Conservation (phyloP, 2,329 filamentous ascomycete species). For the Fusarium continuum region DNA sequence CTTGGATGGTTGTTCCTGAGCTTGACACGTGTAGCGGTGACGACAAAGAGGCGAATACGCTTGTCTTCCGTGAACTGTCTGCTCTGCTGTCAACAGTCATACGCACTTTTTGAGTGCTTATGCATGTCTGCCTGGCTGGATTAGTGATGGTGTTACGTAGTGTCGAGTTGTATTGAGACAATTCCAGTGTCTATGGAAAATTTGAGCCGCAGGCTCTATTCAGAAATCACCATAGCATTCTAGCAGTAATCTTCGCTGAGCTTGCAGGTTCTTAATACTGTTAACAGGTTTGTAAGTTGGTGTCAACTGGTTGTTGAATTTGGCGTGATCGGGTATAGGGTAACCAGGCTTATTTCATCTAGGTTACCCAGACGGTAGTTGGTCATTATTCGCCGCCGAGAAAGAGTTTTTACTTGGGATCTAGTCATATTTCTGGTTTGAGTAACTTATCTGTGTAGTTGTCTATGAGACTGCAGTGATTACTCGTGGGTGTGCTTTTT, state of each 20-base stretch:
- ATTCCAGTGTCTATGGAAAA: background rate
- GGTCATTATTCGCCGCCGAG: no score
- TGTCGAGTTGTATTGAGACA: background rate
- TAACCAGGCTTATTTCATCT: no score
- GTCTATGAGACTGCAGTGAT: no score
- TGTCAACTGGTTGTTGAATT: background rate
- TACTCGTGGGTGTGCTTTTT: no score
- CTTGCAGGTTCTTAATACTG: background rate
- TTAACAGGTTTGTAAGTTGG: background rate
- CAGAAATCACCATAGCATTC: background rate
- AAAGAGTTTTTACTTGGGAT: no score
- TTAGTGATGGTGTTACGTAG: background rate
- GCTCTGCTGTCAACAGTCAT: background rate
- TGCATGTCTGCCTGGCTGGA: background rate
- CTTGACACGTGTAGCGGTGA: constrained; percentile 27
- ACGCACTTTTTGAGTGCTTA: background rate
- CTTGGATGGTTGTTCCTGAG: background rate
- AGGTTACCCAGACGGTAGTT: no score
- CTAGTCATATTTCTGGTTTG: no score
- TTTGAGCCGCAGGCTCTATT: background rate
- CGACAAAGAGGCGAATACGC: background rate
- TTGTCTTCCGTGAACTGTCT: background rate
- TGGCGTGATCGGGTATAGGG: background rate
- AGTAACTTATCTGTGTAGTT: no score
- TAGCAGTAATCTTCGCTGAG: background rate